These are phyloP conservation scores for Botryosphaeria agaves DNA, from an alignment of 2,329 filamentous ascomycete genomes.

Conservation along the genomic window DNA sequence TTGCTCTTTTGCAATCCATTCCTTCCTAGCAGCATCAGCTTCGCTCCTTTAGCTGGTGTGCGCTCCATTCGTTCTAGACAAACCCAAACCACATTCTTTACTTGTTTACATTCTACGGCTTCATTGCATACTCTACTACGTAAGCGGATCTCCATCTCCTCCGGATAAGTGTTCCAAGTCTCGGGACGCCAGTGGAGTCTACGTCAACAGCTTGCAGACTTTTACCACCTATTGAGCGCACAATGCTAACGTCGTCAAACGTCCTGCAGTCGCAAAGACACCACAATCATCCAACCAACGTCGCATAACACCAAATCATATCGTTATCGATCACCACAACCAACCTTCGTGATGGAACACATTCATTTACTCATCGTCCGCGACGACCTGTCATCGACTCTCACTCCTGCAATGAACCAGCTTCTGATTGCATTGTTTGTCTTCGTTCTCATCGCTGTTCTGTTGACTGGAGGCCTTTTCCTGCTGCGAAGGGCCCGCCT, in stretches of 20 bases:
- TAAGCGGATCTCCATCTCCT: too few relatives aligned
- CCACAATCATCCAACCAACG: slow-evolving; percentile 7
- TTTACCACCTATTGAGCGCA: too few relatives aligned
- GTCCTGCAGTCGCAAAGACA: slow-evolving; percentile 16
- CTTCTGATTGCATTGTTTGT: slow-evolving; percentile 66
- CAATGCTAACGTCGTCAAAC: too few relatives aligned
- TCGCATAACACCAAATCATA: too few relatives aligned
- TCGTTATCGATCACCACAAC: too few relatives aligned
- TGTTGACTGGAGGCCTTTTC: slow-evolving; percentile 50
- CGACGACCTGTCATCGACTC: slow-evolving; percentile 28
- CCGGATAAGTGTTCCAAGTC: too few relatives aligned
- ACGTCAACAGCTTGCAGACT: too few relatives aligned
- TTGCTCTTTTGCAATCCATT: too few relatives aligned
- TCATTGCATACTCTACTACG: too few relatives aligned
- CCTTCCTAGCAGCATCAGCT: slow-evolving; percentile 36
- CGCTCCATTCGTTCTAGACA: slow-evolving; percentile 22
- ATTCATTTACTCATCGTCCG: slow-evolving; percentile 33
- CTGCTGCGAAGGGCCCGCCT: slow-evolving; percentile 52
- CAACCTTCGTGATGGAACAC: slow-evolving; percentile 13
- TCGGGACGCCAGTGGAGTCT: too few relatives aligned
- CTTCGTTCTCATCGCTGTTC: slow-evolving; percentile 55
- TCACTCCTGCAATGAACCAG: slow-evolving; percentile 49
- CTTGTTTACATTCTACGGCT: too few relatives aligned
- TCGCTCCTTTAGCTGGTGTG: slow-evolving; percentile 46
- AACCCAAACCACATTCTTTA: slow-evolving; percentile 4